Evolutionary conservation across 176 grass and related monocot species (phyloP).

Genomic region (Rhynchospora breviuscula): DNA sequence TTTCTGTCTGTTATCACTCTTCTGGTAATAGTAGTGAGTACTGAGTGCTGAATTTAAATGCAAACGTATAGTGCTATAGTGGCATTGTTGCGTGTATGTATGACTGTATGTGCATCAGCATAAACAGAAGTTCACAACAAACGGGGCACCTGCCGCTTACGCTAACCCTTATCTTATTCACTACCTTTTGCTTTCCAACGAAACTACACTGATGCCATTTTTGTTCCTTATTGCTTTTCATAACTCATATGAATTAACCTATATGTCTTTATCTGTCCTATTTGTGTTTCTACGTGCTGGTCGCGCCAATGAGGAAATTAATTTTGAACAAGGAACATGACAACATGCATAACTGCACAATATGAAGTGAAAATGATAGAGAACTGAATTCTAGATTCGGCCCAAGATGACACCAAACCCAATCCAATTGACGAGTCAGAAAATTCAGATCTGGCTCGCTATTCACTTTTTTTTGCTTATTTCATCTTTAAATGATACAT

Average conservation of each 20-base stretch:
- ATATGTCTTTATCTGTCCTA: not conserved
- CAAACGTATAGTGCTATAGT: not conserved
- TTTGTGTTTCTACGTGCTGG: not conserved
- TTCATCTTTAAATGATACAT: too few species aligned
- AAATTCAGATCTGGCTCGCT: too few species aligned
- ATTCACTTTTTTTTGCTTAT: too few species aligned
- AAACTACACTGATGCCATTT: not conserved
- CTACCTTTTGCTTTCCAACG: not conserved
- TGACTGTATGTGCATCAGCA: not conserved
- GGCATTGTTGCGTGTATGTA: not conserved
- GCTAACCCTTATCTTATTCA: not conserved
- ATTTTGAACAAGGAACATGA: not conserved
- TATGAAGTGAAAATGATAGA: not conserved
- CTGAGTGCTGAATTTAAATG: conserved; percentile 1
- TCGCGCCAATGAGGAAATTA: not conserved
- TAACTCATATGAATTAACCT: too few species aligned
- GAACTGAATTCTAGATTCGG: not conserved
- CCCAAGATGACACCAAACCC: not conserved
- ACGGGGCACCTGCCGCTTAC: not conserved
- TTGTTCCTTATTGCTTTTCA: not conserved
- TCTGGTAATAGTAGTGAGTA: not conserved
- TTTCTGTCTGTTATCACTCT: not conserved
- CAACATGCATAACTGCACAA: not conserved
- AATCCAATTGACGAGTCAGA: not conserved
- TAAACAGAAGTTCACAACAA: not conserved